phyloP scores from a whole-genome alignment of 192 early-diverging fungal genomes.

The Coemansia sp. region DNA sequence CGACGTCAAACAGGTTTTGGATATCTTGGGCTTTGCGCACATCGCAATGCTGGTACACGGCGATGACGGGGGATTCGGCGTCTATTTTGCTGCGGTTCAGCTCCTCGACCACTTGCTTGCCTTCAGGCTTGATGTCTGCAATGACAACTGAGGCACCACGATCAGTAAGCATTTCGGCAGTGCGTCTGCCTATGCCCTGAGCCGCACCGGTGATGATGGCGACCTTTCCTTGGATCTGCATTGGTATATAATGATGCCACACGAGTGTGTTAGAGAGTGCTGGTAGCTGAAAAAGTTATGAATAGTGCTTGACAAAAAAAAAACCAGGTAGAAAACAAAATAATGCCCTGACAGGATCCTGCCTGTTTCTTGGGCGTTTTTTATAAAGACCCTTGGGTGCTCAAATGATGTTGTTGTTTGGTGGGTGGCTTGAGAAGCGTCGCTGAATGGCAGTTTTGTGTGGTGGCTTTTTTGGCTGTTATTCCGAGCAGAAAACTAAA shows the following conservation, averaged over 20 bases:
- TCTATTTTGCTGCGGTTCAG: constrained; percentile 14
- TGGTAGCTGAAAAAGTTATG: too few species aligned
- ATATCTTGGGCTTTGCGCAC: constrained; percentile 43
- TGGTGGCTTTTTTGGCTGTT: not conserved
- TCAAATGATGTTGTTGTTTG: too few species aligned
- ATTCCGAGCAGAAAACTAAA: not conserved
- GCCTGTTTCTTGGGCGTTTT: too few species aligned
- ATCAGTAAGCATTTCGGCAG: constrained; percentile 54
- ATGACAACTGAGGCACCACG: constrained; percentile 62
- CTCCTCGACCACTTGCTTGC: constrained; percentile 29
- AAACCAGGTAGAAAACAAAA: too few species aligned
- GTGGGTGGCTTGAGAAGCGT: not conserved
- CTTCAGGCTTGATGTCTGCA: constrained; percentile 55
- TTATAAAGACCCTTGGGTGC: too few species aligned
- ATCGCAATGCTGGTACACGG: constrained; percentile 51
- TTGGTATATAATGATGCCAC: too few species aligned
- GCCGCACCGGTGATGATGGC: constrained; percentile 67
- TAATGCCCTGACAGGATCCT: too few species aligned
- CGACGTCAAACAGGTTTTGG: constrained; percentile 28
- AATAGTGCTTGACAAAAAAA: too few species aligned
- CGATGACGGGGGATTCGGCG: not conserved
- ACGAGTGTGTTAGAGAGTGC: too few species aligned
- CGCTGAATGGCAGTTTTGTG: not conserved
- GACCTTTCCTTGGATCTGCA: constrained; percentile 39
- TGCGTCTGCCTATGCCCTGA: constrained; percentile 61